Conservation (phyloP, 169 alveolate species). For the Eimeria praecox region DNA sequence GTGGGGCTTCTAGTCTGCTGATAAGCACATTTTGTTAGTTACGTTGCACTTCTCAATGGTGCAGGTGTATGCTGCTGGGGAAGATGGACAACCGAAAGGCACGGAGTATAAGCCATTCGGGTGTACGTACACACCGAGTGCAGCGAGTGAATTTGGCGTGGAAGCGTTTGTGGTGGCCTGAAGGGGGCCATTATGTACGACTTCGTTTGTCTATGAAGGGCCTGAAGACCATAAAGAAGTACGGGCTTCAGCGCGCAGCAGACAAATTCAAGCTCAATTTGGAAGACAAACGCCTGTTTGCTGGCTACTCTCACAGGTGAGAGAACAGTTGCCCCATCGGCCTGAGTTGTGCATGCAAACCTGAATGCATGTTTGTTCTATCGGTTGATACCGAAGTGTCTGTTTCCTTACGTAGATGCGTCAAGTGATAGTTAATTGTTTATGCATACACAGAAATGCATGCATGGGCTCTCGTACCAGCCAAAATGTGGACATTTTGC, state of each 20-base stretch:
- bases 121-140: conserved; percentile 87
- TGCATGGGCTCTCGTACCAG: neutral
- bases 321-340: no score
- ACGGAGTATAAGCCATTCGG: conserved; percentile 87
- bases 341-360: no score
- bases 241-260: conserved; percentile 91
- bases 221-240: conserved; percentile 90
- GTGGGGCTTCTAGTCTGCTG: neutral
- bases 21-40: no score
- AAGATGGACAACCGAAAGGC: conserved; percentile 93
- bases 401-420: neutral
- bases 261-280: conserved; percentile 89
- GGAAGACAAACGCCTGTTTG: conserved; percentile 89
- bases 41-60: neutral
- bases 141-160: conserved; percentile 90
- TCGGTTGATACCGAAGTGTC: neutral
- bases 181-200: conserved; percentile 87
- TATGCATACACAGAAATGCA: no score
- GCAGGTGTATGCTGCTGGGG: conserved; percentile 92
- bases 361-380: no score
- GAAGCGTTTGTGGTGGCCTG: conserved; percentile 91
- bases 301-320: conserved; percentile 87
- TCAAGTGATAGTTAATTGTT: no score
- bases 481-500: neutral
- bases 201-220: conserved; percentile 90